Evolutionary conservation across 495 filamentous ascomycete species (phyloP).

Genomic region (Trichoderma virens): DNA sequence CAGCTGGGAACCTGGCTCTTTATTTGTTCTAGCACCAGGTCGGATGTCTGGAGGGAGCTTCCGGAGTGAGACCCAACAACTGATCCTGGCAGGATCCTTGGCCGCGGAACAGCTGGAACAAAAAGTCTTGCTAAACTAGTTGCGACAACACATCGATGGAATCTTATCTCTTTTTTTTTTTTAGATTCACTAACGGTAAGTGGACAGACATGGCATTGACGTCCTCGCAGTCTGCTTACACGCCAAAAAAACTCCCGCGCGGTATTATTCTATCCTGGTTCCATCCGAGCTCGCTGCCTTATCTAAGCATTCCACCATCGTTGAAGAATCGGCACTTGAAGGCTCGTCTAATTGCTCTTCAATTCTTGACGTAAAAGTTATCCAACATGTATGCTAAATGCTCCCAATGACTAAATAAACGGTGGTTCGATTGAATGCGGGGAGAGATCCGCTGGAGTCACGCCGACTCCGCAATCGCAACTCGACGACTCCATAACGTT

Average conservation of each 20-base stretch:
- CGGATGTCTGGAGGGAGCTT: background rate
- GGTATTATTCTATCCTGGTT: no score
- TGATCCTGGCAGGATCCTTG: background rate
- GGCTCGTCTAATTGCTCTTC: no score
- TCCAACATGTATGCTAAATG: background rate
- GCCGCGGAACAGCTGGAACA: background rate
- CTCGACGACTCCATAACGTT: background rate
- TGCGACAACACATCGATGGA: no score
- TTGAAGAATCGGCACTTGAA: no score
- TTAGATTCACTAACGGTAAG: no score
- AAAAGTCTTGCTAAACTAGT: background rate
- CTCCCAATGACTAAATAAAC: background rate
- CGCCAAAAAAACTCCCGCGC: no score
- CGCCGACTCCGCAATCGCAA: constrained; percentile 1
- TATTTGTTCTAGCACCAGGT: background rate
- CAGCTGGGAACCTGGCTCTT: background rate
- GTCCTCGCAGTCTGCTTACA: no score
- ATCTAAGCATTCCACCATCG: no score
- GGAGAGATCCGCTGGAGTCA: background rate
- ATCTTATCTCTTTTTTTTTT: no score
- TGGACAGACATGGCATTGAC: no score
- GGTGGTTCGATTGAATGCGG: background rate
- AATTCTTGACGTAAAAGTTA: background rate
- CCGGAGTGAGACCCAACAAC: background rate
- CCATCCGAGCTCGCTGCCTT: no score